Conservation (phyloP, 176 grass and related monocot species). For the Carex pumila region DNA sequence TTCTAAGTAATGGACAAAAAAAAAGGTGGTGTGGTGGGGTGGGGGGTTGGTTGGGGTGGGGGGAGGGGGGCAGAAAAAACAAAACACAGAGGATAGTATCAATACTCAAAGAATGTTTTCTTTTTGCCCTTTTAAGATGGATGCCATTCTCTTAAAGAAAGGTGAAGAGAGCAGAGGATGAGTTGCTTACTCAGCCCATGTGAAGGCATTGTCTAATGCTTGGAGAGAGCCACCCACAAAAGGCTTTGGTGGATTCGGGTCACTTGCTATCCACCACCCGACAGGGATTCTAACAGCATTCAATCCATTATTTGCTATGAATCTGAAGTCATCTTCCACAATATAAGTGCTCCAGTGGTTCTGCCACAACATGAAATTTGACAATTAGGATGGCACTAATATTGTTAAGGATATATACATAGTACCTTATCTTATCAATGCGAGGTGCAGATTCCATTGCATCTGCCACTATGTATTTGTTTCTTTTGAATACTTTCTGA, state of each 20-base stretch:
- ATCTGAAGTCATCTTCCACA: slow-evolving; percentile 43
- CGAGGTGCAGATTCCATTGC: neutral
- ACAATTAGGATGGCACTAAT: neutral
- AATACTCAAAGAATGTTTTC: neutral
- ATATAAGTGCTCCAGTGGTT: slow-evolving; percentile 43
- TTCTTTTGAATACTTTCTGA: neutral
- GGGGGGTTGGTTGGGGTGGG: too few relatives aligned
- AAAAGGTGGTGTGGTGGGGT: neutral
- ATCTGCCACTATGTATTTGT: neutral
- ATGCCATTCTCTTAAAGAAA: neutral
- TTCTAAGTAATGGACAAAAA: neutral
- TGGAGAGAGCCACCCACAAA: slow-evolving; percentile 37
- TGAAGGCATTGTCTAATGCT: slow-evolving; percentile 41
- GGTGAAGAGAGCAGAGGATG: neutral
- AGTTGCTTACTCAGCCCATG: slow-evolving; percentile 46
- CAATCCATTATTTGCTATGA: slow-evolving; percentile 34
- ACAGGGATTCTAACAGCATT: slow-evolving; percentile 51
- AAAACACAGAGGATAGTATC: neutral
- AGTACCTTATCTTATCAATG: neutral
- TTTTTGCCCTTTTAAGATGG: neutral
- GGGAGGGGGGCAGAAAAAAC: neutral
- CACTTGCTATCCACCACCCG: slow-evolving; percentile 53
- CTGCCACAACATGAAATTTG: slow-evolving; percentile 8
- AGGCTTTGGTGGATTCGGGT: slow-evolving; percentile 11
- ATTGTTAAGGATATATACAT: neutral